A percentile compares a stretch with the other conserved stretches of the same genome.
These are phyloP conservation scores for Scheffersomyces coipomensis DNA, from an alignment of 805 yeast genomes.

Conservation along the genomic window DNA sequence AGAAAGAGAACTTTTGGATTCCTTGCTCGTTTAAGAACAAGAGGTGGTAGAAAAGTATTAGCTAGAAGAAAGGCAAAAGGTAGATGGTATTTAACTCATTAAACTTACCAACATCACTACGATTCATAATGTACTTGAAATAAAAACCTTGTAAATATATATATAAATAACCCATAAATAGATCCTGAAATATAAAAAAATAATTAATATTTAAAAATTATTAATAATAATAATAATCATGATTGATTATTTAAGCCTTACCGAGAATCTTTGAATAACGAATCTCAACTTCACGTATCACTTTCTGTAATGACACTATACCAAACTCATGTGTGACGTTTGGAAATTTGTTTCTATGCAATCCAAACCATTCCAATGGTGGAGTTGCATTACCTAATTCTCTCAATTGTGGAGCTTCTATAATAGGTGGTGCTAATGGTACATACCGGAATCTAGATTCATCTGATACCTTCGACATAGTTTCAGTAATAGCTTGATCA, in stretches of 20 bases:
- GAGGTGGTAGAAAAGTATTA: conserved; percentile 75
- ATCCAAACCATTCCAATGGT: conserved; percentile 97
- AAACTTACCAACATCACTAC: conserved; percentile 11
- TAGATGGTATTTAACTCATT: conserved; percentile 89
- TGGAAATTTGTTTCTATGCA: conserved; percentile 84
- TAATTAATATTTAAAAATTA: conserved; percentile 1
- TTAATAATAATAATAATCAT: background rate
- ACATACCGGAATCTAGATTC: conserved; percentile 50
- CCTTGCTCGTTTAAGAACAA: conserved; percentile 74
- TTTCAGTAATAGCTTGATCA: conserved; percentile 37
- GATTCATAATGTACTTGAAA: conserved; percentile 3
- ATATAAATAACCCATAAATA: too few relatives aligned
- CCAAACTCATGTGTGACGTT: conserved; percentile 79
- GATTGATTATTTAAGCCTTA: conserved; percentile 23
- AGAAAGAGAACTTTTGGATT: conserved; percentile 91
- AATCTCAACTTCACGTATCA: conserved; percentile 66
- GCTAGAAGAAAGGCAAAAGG: conserved; percentile 83
- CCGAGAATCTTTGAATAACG: conserved; percentile 52
- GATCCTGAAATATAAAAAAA: background rate
- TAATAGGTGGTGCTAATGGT: conserved; percentile 72
- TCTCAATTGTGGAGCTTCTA: conserved; percentile 84
- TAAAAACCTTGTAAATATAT: conserved; percentile 4
- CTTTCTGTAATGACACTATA: conserved; percentile 68
- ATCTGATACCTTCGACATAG: conserved; percentile 34
- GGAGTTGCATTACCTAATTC: conserved; percentile 98